A percentile compares a stretch with the other conserved stretches of the same genome.
Conservation (phyloP, 2,329 filamentous ascomycete species). For the Botrytis cinerea region DNA sequence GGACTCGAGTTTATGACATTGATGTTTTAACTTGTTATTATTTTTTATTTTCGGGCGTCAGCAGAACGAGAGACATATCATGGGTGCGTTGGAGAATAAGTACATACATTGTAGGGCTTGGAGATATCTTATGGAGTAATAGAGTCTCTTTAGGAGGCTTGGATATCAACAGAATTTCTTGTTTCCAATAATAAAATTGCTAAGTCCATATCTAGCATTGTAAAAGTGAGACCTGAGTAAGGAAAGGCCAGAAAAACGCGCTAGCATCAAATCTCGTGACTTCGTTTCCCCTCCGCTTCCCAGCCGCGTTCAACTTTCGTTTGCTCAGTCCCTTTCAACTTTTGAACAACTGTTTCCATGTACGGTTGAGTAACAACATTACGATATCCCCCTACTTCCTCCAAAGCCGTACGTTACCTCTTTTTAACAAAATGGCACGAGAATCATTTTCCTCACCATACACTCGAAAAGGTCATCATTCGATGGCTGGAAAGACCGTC, state of each 20-base stretch:
- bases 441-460: background rate
- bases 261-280: background rate
- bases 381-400: background rate
- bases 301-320: conserved; percentile 2
- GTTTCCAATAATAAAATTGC: background rate
- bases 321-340: background rate
- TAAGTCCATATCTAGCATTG: background rate
- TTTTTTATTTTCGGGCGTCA: conserved; percentile 35
- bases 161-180: background rate
- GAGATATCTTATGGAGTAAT: conserved; percentile 10
- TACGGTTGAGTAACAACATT: background rate
- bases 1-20: background rate
- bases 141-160: background rate
- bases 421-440: background rate
- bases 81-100: conserved; percentile 39
- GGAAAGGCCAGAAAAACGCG: background rate
- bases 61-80: conserved; percentile 30
- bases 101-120: background rate
- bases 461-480: background rate
- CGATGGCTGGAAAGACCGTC: conserved; percentile 3
- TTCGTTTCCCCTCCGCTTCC: background rate
- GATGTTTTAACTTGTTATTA: conserved; percentile 21
- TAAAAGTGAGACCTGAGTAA: background rate
- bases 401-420: background rate
- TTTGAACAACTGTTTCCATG: background rate